Evolutionary conservation across 2,329 filamentous ascomycete genomes (phyloP).

Genomic region (Karstenula rhodostoma): DNA sequence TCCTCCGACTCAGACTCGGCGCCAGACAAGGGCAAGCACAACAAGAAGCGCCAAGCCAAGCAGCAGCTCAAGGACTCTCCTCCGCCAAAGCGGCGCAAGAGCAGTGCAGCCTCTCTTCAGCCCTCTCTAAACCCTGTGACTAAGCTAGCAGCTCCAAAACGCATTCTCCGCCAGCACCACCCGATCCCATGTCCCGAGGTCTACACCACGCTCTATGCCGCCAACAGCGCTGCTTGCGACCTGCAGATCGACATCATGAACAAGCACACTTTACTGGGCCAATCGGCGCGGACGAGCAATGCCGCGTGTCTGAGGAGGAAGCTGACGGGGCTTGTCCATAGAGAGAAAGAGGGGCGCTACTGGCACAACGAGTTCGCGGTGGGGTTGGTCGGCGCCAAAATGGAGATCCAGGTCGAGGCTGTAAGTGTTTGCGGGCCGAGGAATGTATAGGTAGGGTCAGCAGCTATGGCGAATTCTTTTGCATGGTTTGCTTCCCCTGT

Average conservation of each 20-base stretch:
- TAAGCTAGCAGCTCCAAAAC: neutral
- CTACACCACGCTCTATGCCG: constrained; percentile 32
- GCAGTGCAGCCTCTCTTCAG: neutral
- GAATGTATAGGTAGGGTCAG: constrained; percentile 33
- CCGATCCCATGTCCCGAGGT: constrained; percentile 25
- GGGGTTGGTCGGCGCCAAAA: constrained; percentile 27
- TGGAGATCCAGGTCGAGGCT: constrained; percentile 34
- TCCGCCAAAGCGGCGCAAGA: neutral
- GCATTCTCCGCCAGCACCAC: constrained; percentile 18
- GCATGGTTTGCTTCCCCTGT: too few relatives aligned
- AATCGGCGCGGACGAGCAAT: constrained; percentile 28
- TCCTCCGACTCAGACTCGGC: constrained; percentile 7
- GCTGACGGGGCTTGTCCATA: constrained; percentile 18
- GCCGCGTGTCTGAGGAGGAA: constrained; percentile 23
- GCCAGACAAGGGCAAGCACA: constrained; percentile 8
- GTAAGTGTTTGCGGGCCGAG: constrained; percentile 35
- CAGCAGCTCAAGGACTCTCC: neutral
- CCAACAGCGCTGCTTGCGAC: constrained; percentile 36
- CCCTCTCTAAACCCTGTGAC: neutral
- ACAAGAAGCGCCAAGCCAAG: constrained; percentile 6
- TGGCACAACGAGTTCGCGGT: constrained; percentile 36
- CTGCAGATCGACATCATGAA: constrained; percentile 39
- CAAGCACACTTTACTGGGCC: constrained; percentile 19
- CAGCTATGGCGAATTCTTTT: neutral
- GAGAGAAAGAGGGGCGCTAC: constrained; percentile 17